A percentile compares a stretch with the other conserved stretches of the same genome.
Evolutionary conservation across 2,329 filamentous ascomycete genomes (phyloP).

Genomic region (Ceratocystiopsis minuta): DNA sequence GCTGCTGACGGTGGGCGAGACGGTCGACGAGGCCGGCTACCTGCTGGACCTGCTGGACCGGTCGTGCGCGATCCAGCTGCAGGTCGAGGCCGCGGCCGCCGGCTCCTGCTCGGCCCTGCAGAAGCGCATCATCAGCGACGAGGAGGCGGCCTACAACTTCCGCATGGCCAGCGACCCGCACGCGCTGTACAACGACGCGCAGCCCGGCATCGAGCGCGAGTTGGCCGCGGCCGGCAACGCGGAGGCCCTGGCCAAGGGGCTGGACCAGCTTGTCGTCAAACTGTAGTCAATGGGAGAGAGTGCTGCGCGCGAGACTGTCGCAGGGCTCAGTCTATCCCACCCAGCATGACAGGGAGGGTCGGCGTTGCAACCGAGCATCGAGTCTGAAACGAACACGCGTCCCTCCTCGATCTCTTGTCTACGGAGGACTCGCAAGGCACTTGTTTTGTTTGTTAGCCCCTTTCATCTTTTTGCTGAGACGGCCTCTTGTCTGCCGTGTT

Average conservation of each 20-base stretch:
- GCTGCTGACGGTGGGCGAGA: slow-evolving; percentile 49
- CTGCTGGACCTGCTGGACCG: slow-evolving; percentile 51
- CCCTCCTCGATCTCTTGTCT: too few relatives aligned
- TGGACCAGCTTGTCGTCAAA: slow-evolving; percentile 10
- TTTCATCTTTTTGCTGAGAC: too few relatives aligned
- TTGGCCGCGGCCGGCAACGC: slow-evolving; percentile 22
- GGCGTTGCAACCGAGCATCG: too few relatives aligned
- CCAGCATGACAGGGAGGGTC: too few relatives aligned
- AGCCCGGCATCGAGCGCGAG: slow-evolving; percentile 28
- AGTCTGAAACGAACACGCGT: too few relatives aligned
- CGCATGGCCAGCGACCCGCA: slow-evolving; percentile 28
- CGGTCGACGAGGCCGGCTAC: slow-evolving; percentile 59
- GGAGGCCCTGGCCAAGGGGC: slow-evolving; percentile 12
- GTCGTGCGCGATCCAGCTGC: slow-evolving; percentile 48
- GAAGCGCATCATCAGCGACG: slow-evolving; percentile 22
- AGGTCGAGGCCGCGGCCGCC: slow-evolving; percentile 45
- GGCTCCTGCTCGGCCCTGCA: slow-evolving; percentile 16
- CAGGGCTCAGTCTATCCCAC: too few relatives aligned
- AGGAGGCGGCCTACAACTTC: slow-evolving; percentile 23
- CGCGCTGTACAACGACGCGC: slow-evolving; percentile 26
- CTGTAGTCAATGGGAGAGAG: not conserved
- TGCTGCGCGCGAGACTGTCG: too few relatives aligned
- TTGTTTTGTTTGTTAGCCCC: too few relatives aligned
- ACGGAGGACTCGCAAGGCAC: too few relatives aligned
- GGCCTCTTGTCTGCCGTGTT: too few relatives aligned